phyloP scores from a whole-genome alignment of 768 basidiomycete species.

The Termitomyces heimii region DNA sequence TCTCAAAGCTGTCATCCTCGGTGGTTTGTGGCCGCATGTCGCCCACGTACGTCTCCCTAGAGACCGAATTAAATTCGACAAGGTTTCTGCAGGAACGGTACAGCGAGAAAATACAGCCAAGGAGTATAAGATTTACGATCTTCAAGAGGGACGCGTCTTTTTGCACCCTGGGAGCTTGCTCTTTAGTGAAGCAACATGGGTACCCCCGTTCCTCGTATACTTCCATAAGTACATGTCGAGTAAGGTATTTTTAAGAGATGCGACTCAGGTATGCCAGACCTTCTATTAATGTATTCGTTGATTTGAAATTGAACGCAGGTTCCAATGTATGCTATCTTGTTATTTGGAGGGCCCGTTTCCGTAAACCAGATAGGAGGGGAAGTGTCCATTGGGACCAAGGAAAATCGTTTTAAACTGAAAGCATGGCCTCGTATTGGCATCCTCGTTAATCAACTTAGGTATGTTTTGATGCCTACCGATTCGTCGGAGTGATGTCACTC shows the following conservation, averaged over 20 bases:
- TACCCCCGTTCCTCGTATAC: conserved; percentile 74
- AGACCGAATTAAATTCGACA: conserved; percentile 78
- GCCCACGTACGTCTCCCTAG: conserved; percentile 69
- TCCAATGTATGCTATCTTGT: conserved; percentile 79
- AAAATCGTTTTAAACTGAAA: conserved; percentile 52
- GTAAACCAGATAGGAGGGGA: conserved; percentile 83
- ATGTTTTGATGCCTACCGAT: conserved; percentile 13
- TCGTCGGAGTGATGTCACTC: background rate
- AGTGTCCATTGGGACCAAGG: conserved; percentile 52
- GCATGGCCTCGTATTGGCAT: conserved; percentile 92
- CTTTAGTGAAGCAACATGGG: conserved; percentile 70
- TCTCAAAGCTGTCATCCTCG: conserved; percentile 78
- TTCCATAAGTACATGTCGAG: conserved; percentile 79
- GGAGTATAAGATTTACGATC: conserved; percentile 80
- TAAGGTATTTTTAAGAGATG: conserved; percentile 83
- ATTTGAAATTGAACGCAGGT: conserved; percentile 36
- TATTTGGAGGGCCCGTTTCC: conserved; percentile 77
- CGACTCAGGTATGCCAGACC: conserved; percentile 59
- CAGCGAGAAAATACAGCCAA: conserved; percentile 80
- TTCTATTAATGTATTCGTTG: background rate
- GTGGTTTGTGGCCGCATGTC: conserved; percentile 83
- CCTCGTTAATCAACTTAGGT: conserved; percentile 83
- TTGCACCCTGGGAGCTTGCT: conserved; percentile 79
- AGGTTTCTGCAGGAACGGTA: conserved; percentile 76
- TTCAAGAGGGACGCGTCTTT: conserved; percentile 62